Conservation (phyloP, 306 rosid species). For the Lathyrus sativus region DNA sequence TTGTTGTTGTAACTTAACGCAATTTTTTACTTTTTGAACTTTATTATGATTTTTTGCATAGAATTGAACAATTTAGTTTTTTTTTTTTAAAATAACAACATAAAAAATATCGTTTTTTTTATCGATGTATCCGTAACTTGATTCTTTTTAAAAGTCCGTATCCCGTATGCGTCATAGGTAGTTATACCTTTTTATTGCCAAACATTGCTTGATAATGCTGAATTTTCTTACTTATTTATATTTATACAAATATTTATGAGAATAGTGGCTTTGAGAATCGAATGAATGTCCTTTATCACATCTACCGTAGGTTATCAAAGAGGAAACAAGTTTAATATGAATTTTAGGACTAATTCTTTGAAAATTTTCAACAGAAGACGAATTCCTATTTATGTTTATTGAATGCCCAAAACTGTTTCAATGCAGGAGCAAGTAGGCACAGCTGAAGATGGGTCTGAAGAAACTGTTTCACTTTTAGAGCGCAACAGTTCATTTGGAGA, state of each 20-base stretch:
- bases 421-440: constrained; percentile 80
- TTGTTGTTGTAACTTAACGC: no score
- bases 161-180: neutral
- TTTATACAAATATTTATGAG: constrained; percentile 18
- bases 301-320: constrained; percentile 17
- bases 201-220: neutral
- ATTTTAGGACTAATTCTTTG: constrained; percentile 8
- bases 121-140: no score
- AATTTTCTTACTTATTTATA: constrained; percentile 10
- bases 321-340: constrained; percentile 9
- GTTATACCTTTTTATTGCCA: constrained; percentile 12
- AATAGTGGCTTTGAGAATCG: neutral
- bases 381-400: constrained; percentile 14
- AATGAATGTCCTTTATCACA: constrained; percentile 10
- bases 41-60: no score
- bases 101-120: no score
- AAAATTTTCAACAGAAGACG: neutral
- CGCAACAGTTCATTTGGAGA: constrained; percentile 80
- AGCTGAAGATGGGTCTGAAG: constrained; percentile 75
- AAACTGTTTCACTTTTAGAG: constrained; percentile 58
- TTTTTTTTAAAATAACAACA: no score
- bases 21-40: no score
- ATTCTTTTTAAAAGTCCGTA: no score
- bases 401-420: constrained; percentile 28
- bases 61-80: no score